These are phyloP conservation scores for Coccomyxa subellipsoidea DNA, from an alignment of 163 green algal genomes.

Conservation along the genomic window DNA sequence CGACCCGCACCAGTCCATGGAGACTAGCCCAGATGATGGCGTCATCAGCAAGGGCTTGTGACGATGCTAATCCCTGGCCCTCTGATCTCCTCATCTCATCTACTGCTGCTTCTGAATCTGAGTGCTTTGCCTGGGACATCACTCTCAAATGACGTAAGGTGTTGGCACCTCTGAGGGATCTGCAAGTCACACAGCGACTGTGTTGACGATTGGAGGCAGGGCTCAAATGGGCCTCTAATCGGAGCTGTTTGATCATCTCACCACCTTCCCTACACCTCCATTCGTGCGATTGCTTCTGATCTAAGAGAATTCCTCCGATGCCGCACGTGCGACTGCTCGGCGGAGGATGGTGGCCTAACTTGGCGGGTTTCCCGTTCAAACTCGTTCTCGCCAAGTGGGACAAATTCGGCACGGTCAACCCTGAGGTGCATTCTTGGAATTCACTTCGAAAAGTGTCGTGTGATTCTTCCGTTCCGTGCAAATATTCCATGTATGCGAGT, in stretches of 20 bases:
- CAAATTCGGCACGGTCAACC: background rate
- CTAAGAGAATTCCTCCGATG: background rate
- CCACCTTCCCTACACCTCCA: background rate
- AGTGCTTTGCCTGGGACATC: background rate
- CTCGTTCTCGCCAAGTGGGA: background rate
- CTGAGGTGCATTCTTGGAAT: too few species aligned
- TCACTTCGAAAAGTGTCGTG: too few species aligned
- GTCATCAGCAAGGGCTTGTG: slow-evolving; percentile 57
- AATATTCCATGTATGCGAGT: too few species aligned
- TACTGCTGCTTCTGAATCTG: background rate
- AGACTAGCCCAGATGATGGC: slow-evolving; percentile 76
- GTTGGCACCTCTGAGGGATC: background rate
- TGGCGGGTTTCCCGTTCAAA: background rate
- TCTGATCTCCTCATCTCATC: background rate
- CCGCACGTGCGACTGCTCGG: background rate
- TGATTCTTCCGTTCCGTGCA: too few species aligned
- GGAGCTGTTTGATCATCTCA: background rate
- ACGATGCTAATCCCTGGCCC: background rate
- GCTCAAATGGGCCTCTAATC: background rate
- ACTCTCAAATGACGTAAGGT: background rate
- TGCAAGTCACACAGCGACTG: background rate
- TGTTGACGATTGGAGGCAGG: background rate
- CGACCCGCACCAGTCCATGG: slow-evolving; percentile 69
- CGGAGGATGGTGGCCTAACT: background rate
- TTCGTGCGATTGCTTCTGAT: too few species aligned